These are phyloP conservation scores for Oxyria digyna DNA, from an alignment of 148 eudicot genomes.

Conservation along the genomic window DNA sequence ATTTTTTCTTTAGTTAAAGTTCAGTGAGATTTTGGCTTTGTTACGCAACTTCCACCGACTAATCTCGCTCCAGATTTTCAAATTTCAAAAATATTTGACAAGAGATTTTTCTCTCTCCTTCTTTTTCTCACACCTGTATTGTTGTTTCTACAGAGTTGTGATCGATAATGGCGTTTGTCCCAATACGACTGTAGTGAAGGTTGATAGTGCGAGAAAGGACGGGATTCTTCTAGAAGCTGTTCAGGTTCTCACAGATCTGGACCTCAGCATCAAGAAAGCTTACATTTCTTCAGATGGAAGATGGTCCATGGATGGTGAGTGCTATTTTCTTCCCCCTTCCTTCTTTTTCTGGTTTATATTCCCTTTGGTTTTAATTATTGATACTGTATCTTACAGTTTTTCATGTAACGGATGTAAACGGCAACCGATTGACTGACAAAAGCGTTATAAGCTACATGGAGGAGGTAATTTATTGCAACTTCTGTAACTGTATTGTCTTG, in stretches of 20 bases:
- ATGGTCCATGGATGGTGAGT: conserved; percentile 97
- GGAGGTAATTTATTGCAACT: conserved; percentile 37
- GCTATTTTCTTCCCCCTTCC: not conserved
- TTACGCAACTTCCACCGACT: conserved; percentile 1
- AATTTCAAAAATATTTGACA: not conserved
- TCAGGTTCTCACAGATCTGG: conserved; percentile 79
- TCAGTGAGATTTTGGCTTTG: not conserved
- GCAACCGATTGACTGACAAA: conserved; percentile 71
- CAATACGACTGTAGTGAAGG: conserved; percentile 66
- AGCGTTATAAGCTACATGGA: conserved; percentile 70
- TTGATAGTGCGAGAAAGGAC: conserved; percentile 80
- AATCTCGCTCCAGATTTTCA: not conserved
- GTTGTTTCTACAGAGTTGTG: conserved; percentile 42
- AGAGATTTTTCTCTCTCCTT: not conserved
- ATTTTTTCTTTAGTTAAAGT: not conserved
- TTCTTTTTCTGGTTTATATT: too few species aligned
- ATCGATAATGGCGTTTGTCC: conserved; percentile 80
- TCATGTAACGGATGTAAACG: conserved; percentile 81
- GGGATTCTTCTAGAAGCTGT: conserved; percentile 88
- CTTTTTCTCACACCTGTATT: not conserved
- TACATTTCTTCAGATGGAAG: conserved; percentile 86
- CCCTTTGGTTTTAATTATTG: not conserved
- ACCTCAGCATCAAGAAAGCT: conserved; percentile 71
- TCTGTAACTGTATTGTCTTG: not conserved
- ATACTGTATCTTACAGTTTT: conserved; percentile 45